These are phyloP conservation scores for Leccinum olivaceopallidum DNA, from an alignment of 768 basidiomycete species.

Conservation along the genomic window DNA sequence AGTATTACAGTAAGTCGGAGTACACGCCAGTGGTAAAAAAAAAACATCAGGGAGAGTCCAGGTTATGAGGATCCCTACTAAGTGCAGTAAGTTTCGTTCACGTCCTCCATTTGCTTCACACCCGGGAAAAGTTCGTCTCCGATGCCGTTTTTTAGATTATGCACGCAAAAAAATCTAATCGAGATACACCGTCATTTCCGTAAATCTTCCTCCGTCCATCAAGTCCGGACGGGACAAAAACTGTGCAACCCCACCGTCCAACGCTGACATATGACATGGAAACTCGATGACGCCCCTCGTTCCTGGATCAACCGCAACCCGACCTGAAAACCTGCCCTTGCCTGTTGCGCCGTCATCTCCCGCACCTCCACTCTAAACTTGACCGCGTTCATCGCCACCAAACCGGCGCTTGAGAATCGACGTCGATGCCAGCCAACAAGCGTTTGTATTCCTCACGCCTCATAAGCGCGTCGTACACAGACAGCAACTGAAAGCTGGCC, in stretches of 20 bases:
- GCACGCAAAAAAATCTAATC: slow-evolving; percentile 22
- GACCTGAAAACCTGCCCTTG: slow-evolving; percentile 51
- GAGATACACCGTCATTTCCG: slow-evolving; percentile 36
- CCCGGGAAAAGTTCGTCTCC: too few species aligned
- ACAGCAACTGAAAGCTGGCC: slow-evolving; percentile 55
- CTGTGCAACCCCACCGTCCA: slow-evolving; percentile 40
- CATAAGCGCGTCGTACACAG: slow-evolving; percentile 55
- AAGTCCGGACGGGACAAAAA: slow-evolving; percentile 31
- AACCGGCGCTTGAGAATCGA: slow-evolving; percentile 76
- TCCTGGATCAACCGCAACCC: slow-evolving; percentile 74
- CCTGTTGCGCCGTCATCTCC: slow-evolving; percentile 39
- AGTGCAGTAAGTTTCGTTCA: too few species aligned
- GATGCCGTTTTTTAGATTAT: slow-evolving; percentile 11
- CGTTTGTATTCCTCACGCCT: slow-evolving; percentile 75
- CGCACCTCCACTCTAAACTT: slow-evolving; percentile 84
- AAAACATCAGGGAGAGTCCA: too few species aligned
- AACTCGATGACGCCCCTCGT: slow-evolving; percentile 82
- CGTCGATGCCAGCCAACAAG: slow-evolving; percentile 70
- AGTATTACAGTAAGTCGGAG: too few species aligned
- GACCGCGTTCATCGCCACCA: slow-evolving; percentile 59
- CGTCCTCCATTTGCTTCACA: too few species aligned
- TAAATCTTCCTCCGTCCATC: slow-evolving; percentile 28
- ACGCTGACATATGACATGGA: slow-evolving; percentile 71
- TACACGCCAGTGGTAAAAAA: too few species aligned
- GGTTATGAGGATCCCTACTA: too few species aligned